Conservation (phyloP, 2,329 filamentous ascomycete genomes). For the Penicillium thymicola region DNA sequence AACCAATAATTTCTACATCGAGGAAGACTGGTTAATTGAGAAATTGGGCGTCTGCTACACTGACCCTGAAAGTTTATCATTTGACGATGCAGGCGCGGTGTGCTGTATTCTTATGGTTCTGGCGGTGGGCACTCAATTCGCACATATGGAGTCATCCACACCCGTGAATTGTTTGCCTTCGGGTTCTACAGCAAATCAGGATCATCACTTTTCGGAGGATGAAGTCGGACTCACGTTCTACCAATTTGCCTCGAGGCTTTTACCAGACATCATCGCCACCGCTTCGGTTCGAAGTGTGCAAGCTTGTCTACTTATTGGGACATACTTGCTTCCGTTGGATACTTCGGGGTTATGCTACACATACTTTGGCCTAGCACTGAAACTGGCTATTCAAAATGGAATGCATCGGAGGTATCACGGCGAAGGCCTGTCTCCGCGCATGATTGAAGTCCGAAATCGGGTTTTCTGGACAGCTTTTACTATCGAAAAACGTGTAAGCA, state of each 20-base stretch:
- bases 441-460: slow-evolving; percentile 53
- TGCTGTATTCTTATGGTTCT: slow-evolving; percentile 44
- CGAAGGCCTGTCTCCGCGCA: slow-evolving; percentile 47
- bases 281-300: slow-evolving; percentile 58
- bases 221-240: slow-evolving; percentile 57
- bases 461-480: slow-evolving; percentile 59
- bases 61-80: slow-evolving; percentile 33
- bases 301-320: slow-evolving; percentile 55
- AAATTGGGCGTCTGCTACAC: slow-evolving; percentile 41
- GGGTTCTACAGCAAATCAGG: slow-evolving; percentile 26
- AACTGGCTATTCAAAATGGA: slow-evolving; percentile 58
- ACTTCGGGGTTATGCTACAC: slow-evolving; percentile 57
- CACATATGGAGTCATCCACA: slow-evolving; percentile 40
- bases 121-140: slow-evolving; percentile 45
- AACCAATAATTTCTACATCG: slow-evolving; percentile 45
- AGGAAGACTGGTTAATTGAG: slow-evolving; percentile 41
- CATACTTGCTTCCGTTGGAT: slow-evolving; percentile 56
- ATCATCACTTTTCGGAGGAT: slow-evolving; percentile 48
- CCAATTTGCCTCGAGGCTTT: slow-evolving; percentile 53
- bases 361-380: slow-evolving; percentile 55
- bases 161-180: slow-evolving; percentile 33
- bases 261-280: slow-evolving; percentile 57
- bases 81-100: slow-evolving; percentile 41
- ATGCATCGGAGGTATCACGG: slow-evolving; percentile 56
- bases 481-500: slow-evolving; percentile 56